These are phyloP conservation scores for Pyricularia grisea DNA, from an alignment of 2,329 filamentous ascomycete genomes.

Conservation along the genomic window DNA sequence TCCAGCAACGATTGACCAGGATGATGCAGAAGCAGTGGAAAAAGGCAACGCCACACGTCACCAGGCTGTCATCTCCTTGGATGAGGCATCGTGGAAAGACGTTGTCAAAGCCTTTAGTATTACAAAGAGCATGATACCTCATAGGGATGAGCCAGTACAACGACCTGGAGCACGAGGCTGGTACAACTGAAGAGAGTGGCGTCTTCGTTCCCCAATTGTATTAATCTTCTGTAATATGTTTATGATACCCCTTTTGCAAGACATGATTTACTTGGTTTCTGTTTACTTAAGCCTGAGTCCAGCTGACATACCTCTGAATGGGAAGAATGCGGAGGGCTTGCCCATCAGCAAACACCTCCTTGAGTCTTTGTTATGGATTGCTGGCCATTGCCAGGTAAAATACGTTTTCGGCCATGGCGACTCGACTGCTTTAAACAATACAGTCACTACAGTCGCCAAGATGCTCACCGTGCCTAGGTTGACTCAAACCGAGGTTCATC, in stretches of 20 bases:
- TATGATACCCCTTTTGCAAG: not conserved
- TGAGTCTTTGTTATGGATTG: not conserved
- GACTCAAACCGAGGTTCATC: not conserved
- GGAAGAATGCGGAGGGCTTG: not conserved
- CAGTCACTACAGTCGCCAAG: not conserved
- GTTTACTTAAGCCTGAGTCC: not conserved
- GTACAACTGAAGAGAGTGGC: not conserved
- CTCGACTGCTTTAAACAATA: not conserved
- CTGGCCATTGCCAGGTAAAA: not conserved
- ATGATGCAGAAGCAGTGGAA: slow-evolving; percentile 34
- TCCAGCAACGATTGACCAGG: slow-evolving; percentile 16
- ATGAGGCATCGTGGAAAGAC: slow-evolving; percentile 74
- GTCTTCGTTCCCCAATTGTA: not conserved
- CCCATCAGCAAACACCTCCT: not conserved
- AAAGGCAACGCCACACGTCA: slow-evolving; percentile 52
- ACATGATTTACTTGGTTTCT: not conserved
- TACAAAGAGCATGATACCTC: slow-evolving; percentile 72
- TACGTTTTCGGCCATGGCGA: not conserved
- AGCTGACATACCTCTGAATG: not conserved
- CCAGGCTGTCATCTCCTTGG: slow-evolving; percentile 81
- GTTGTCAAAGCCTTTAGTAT: slow-evolving; percentile 71
- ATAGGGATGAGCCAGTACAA: slow-evolving; percentile 53
- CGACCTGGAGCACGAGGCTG: slow-evolving; percentile 39
- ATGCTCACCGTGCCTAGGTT: not conserved
- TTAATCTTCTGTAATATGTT: not conserved